A percentile compares a stretch with the other conserved stretches of the same genome.
These are phyloP conservation scores for Diaporthe helianthi DNA, from an alignment of 2,329 filamentous ascomycete genomes.

Conservation along the genomic window DNA sequence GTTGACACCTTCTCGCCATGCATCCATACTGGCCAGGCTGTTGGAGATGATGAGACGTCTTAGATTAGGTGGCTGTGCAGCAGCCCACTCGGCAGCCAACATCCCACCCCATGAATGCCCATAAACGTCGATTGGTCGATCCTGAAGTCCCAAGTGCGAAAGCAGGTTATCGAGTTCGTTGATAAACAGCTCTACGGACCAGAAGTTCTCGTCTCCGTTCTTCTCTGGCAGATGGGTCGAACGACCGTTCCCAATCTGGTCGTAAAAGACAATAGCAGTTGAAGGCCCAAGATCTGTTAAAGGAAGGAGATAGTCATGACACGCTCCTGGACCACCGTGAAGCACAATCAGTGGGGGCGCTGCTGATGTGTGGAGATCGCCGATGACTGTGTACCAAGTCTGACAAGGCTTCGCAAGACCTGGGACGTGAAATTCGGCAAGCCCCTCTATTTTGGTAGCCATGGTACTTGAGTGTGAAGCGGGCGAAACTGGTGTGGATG, in stretches of 20 bases:
- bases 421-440: too few species aligned
- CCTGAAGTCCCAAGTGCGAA: slow-evolving; percentile 32
- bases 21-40: slow-evolving; percentile 43
- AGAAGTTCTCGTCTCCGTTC: slow-evolving; percentile 37
- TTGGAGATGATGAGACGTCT: slow-evolving; percentile 41
- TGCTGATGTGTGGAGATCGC: slow-evolving; percentile 18
- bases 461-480: too few species aligned
- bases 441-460: too few species aligned
- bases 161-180: slow-evolving; percentile 39
- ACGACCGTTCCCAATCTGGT: slow-evolving; percentile 58
- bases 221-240: slow-evolving; percentile 56
- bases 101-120: slow-evolving; percentile 33
- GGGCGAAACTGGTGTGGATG: too few species aligned
- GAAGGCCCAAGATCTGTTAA: slow-evolving; percentile 45
- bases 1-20: slow-evolving; percentile 29
- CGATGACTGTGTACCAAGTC: slow-evolving; percentile 31
- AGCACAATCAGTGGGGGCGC: slow-evolving; percentile 23
- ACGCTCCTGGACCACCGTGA: slow-evolving; percentile 54
- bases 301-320: slow-evolving; percentile 50
- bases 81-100: slow-evolving; percentile 29
- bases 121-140: slow-evolving; percentile 34
- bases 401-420: slow-evolving; percentile 30
- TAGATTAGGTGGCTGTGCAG: slow-evolving; percentile 35
- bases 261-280: slow-evolving; percentile 58
- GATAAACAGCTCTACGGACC: slow-evolving; percentile 39